phyloP scores from a whole-genome alignment of 208 protist genomes.

The Trypanosomatidae sp. region DNA sequence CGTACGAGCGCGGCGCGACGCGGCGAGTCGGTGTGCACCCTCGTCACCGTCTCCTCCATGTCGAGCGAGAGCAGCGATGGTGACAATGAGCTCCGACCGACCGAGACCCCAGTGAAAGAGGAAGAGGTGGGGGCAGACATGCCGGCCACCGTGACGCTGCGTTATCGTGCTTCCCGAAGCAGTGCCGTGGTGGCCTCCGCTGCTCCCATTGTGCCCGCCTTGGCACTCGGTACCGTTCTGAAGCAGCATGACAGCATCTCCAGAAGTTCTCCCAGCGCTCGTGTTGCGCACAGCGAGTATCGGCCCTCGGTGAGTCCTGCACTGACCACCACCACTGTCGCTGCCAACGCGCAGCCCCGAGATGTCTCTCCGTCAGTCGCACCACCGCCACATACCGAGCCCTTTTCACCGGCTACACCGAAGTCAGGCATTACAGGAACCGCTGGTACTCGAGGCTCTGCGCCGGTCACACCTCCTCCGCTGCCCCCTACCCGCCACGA shows the following conservation, averaged over 20 bases:
- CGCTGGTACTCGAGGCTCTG: neutral
- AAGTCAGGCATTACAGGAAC: neutral
- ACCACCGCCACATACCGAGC: conserved; percentile 11
- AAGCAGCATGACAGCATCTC: conserved; percentile 3
- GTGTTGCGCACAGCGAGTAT: neutral
- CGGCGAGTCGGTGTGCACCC: conserved; percentile 35
- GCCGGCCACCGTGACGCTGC: conserved; percentile 17
- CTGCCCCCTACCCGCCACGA: neutral
- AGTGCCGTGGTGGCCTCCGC: neutral
- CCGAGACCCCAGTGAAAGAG: neutral
- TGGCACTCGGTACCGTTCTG: conserved; percentile 10
- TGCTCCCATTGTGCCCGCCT: conserved; percentile 5
- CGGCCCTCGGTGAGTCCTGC: neutral
- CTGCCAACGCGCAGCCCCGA: neutral
- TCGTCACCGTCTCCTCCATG: conserved; percentile 43
- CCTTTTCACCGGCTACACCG: neutral
- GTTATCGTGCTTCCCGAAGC: neutral
- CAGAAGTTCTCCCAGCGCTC: neutral
- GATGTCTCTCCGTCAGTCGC: conserved; percentile 17
- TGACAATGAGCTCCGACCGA: neutral
- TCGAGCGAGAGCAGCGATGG: conserved; percentile 21
- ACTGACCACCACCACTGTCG: neutral
- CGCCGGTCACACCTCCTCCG: neutral
- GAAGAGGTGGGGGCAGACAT: neutral
- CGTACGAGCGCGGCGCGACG: conserved; percentile 16